phyloP scores from a whole-genome alignment of 805 yeast species.

The Suhomyces canberraensis region DNA sequence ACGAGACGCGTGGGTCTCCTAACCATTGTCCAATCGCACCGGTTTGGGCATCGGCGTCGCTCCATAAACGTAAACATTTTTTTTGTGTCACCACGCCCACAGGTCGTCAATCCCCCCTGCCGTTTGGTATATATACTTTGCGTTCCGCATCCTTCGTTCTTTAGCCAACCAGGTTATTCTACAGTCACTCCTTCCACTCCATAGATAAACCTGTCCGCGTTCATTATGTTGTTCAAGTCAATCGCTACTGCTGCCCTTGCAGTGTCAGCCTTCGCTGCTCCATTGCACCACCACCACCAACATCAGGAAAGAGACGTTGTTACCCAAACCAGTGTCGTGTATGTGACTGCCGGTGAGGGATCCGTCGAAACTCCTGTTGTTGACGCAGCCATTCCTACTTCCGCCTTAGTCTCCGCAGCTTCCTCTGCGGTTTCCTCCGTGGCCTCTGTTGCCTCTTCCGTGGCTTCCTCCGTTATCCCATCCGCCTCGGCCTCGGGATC shows the following conservation, averaged over 20 bases:
- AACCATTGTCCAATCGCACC: too few relatives aligned
- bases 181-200: constrained; percentile 38
- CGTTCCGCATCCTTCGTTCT: constrained; percentile 8
- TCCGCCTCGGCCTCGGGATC: constrained; percentile 8
- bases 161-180: constrained; percentile 20
- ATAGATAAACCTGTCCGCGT: constrained; percentile 18
- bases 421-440: constrained; percentile 7
- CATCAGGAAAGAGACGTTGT: constrained; percentile 55
- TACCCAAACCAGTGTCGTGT: constrained; percentile 48
- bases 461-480: constrained; percentile 10
- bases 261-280: constrained; percentile 58
- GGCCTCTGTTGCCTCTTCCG: constrained; percentile 8
- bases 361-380: constrained; percentile 13
- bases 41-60: neutral
- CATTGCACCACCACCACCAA: constrained; percentile 50
- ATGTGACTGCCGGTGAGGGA: constrained; percentile 43
- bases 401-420: constrained; percentile 5
- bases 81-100: neutral
- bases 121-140: neutral
- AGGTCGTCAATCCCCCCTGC: neutral
- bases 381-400: constrained; percentile 9
- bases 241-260: constrained; percentile 48
- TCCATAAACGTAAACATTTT: constrained; percentile 2
- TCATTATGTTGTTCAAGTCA: constrained; percentile 15
- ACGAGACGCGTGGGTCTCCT: too few relatives aligned